phyloP scores from a whole-genome alignment of 1,284 basidiomycete species.

The Apiotrichum gamsii region DNA sequence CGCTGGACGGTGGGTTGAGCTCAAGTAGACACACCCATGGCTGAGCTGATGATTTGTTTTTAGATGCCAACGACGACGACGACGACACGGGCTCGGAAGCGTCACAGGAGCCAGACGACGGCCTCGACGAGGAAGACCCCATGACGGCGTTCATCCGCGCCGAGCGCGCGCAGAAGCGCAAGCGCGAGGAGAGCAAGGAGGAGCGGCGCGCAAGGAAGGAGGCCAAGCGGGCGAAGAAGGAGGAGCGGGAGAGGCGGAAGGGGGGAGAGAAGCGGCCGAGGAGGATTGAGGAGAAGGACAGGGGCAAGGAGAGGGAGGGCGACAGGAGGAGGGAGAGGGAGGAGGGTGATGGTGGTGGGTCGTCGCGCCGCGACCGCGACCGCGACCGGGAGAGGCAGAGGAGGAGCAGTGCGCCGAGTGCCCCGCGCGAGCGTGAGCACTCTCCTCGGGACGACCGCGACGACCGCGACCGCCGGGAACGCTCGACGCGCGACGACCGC shows the following conservation, averaged over 20 bases:
- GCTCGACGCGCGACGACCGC: background rate
- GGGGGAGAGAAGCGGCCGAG: conserved; percentile 12
- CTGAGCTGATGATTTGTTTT: too few species aligned
- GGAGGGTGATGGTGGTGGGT: conserved; percentile 6
- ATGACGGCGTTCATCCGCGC: conserved; percentile 79
- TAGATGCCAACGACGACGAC: conserved; percentile 24
- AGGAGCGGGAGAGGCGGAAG: conserved; percentile 22
- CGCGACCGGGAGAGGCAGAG: background rate
- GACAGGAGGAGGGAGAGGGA: background rate
- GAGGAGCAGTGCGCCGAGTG: background rate
- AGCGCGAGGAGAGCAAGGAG: conserved; percentile 67
- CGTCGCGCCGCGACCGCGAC: conserved; percentile 6
- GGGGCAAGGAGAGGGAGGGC: conserved; percentile 7
- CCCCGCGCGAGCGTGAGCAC: background rate
- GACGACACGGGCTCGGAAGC: conserved; percentile 55
- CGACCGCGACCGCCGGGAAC: background rate
- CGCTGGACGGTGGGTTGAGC: conserved; percentile 60
- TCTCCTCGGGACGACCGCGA: background rate
- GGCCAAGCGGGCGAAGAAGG: conserved; percentile 47
- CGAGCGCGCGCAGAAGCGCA: conserved; percentile 51
- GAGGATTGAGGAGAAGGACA: conserved; percentile 15
- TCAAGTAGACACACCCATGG: too few species aligned
- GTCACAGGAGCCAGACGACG: conserved; percentile 55
- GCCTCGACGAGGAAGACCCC: conserved; percentile 90
- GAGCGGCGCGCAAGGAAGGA: conserved; percentile 55